Conservation (phyloP, 129 eudicot genomes). For the Lactuca saligna region DNA sequence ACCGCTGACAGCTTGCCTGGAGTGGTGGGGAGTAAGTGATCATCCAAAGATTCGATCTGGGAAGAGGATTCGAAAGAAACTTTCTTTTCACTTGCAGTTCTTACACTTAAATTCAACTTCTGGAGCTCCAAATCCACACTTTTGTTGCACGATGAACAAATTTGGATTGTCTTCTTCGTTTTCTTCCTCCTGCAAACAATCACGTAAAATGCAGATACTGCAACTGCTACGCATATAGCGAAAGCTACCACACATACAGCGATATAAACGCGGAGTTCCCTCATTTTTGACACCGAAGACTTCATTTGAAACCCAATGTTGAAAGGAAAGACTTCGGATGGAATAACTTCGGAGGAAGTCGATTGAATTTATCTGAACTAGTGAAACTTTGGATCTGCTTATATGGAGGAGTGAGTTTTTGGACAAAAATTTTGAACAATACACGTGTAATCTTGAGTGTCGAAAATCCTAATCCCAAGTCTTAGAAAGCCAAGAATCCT, state of each 20-base stretch:
- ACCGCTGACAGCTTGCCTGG: conserved; percentile 42
- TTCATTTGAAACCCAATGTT: conserved; percentile 4
- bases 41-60: conserved; percentile 58
- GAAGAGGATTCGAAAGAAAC: conserved; percentile 79
- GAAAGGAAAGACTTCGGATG: background rate
- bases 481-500: conserved; percentile 34
- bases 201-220: conserved; percentile 32
- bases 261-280: conserved; percentile 41
- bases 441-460: conserved; percentile 28
- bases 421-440: conserved; percentile 46
- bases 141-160: conserved; percentile 23
- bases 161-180: conserved; percentile 17
- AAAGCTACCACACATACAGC: conserved; percentile 45
- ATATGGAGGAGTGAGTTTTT: conserved; percentile 25
- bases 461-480: conserved; percentile 23
- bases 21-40: conserved; percentile 42
- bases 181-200: conserved; percentile 34
- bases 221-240: conserved; percentile 35
- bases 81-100: conserved; percentile 78
- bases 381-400: conserved; percentile 44
- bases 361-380: background rate
- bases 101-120: conserved; percentile 62
- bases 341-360: background rate
- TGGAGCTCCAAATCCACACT: conserved; percentile 66
- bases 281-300: conserved; percentile 24